A percentile compares a stretch with the other conserved stretches of the same genome.
Conservation (phyloP, 2,329 filamentous ascomycete genomes). For the Sporothrix luriei region DNA sequence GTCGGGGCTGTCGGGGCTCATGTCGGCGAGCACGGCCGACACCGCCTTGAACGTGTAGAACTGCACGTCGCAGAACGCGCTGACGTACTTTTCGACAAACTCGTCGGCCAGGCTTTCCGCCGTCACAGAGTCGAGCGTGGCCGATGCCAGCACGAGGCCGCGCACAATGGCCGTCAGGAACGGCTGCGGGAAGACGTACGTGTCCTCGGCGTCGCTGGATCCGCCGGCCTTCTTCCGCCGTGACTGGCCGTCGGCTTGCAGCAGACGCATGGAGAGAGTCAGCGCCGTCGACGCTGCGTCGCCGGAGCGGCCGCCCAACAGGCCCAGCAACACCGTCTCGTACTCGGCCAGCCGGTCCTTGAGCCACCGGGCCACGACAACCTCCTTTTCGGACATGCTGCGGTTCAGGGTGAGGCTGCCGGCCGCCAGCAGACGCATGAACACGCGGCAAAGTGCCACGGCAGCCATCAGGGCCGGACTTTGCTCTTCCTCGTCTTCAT, state of each 20-base stretch:
- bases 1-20: conserved; percentile 34
- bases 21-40: conserved; percentile 38
- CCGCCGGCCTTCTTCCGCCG: conserved; percentile 48
- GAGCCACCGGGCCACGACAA: conserved; percentile 75
- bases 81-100: conserved; percentile 76
- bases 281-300: conserved; percentile 70
- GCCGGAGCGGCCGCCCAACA: conserved; percentile 61
- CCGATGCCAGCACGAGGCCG: conserved; percentile 58
- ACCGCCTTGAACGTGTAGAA: conserved; percentile 79
- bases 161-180: conserved; percentile 67
- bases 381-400: conserved; percentile 70
- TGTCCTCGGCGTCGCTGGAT: conserved; percentile 2
- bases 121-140: conserved; percentile 22
- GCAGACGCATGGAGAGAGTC: conserved; percentile 77
- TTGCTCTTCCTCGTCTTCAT: conserved; percentile 17
- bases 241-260: conserved; percentile 75
- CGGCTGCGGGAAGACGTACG: conserved; percentile 66
- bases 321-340: conserved; percentile 60
- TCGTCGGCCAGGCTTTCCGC: conserved; percentile 60
- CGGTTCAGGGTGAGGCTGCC: conserved; percentile 70
- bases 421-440: conserved; percentile 75
- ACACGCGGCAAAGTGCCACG: conserved; percentile 82
- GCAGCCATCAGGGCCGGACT: conserved; percentile 64
- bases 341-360: conserved; percentile 74
- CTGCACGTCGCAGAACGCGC: conserved; percentile 79